These are phyloP conservation scores for Mayamaea pseudoterrestris DNA, from an alignment of 108 stramenopile genomes.

Conservation along the genomic window DNA sequence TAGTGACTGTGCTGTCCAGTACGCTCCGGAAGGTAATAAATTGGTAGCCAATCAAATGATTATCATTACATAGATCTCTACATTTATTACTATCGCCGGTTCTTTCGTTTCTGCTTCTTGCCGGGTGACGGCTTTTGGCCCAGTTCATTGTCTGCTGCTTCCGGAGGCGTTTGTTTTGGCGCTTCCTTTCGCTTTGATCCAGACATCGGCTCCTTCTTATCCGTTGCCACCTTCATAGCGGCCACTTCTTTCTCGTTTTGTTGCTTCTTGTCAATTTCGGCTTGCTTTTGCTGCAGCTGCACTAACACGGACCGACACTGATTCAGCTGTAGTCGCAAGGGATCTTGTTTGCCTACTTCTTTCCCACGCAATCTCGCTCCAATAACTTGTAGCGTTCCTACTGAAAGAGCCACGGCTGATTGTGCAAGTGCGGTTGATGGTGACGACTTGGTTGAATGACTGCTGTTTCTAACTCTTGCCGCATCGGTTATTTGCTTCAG, in stretches of 20 bases:
- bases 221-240: background rate
- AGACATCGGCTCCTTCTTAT: background rate
- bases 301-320: conserved; percentile 46
- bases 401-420: conserved; percentile 51
- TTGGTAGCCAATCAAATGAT: background rate
- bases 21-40: background rate
- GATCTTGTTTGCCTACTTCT: conserved; percentile 50
- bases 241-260: background rate
- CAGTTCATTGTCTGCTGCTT: background rate
- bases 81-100: background rate
- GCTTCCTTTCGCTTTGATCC: background rate
- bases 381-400: conserved; percentile 74
- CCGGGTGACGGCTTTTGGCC: background rate
- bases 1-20: too few species aligned
- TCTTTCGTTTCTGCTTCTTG: background rate
- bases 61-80: background rate
- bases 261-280: background rate
- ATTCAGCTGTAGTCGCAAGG: conserved; percentile 56
- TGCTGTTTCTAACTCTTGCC: conserved; percentile 3
- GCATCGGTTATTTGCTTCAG: conserved; percentile 3
- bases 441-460: too few species aligned
- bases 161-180: too few species aligned
- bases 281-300: conserved; percentile 4
- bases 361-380: conserved; percentile 48
- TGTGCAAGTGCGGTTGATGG: conserved; percentile 47